Base-by-base conservation (phyloP, 192 early-diverging fungal species). In the Podila epigama region DNA sequence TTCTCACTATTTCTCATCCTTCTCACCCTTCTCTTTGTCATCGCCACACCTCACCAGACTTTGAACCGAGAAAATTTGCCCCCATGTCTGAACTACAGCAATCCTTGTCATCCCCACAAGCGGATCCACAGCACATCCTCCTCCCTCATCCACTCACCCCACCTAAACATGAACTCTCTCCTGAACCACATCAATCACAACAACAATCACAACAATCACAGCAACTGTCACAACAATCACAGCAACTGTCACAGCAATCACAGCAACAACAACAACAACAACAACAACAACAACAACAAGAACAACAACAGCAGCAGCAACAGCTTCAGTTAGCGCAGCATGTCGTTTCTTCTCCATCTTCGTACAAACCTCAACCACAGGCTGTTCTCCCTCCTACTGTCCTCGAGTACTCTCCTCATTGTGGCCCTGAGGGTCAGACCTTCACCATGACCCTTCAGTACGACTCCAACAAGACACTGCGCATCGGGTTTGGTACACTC, bases 401-500 rank as follows among this genome's bases (percentile, higher is more conserved):
- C 4, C 61, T 85, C 11, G 81, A 85, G 63, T 85, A 75, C 64
- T 58, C 28, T 39, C 83, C 83, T 7, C 78, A 79, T 22, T 68
- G 67, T 28, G 83, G 81, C n/a, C 61, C 63, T 35, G 78, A 68
- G 8, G 60, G 52, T 13, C 69, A 75, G 20, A 67, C 61, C 1
- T 57, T 85, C 40, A 71, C 77, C 10, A 81, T 80, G 7, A 72
- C 79, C 25, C 54, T 85, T 8, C 81, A 85, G 39, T 57, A 50
- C 20, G 60, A 42, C 36, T 33, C 79, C 28, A 58, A 69, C 10
- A 63, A 50, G 12, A 25, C 67, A n/a, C 68, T 86, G 37, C 83
- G 83, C n/a, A 54, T 86, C 10, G 82, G 66, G 9, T 86, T 86
- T 53, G 84, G 84, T n/a, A 68, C 69, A 6, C 59, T 86, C 15